phyloP scores from a whole-genome alignment of 208 protist genomes.

The Leishmania braziliensis region DNA sequence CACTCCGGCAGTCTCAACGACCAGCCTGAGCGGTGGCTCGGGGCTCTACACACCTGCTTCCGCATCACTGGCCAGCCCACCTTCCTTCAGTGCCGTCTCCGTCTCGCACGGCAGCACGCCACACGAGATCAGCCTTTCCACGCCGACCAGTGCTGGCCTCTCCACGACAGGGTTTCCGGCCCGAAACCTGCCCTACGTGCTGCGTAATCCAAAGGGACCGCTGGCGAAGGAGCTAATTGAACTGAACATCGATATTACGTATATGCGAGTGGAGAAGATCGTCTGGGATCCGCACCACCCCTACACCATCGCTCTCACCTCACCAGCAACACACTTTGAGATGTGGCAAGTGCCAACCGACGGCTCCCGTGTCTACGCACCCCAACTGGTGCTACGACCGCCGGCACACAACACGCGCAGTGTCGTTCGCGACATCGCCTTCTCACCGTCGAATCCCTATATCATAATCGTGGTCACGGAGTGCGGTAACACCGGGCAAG shows the following conservation, averaged over 20 bases:
- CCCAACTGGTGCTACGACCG: slow-evolving; percentile 70
- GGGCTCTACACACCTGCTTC: slow-evolving; percentile 27
- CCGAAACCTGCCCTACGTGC: slow-evolving; percentile 18
- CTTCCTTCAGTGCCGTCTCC: slow-evolving; percentile 7
- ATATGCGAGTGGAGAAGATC: slow-evolving; percentile 71
- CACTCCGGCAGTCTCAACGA: slow-evolving; percentile 26
- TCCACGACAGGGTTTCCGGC: neutral
- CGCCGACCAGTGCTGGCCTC: slow-evolving; percentile 10
- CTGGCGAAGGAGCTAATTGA: slow-evolving; percentile 66
- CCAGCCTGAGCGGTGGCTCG: slow-evolving; percentile 27
- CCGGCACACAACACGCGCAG: slow-evolving; percentile 58
- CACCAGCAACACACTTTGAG: slow-evolving; percentile 76
- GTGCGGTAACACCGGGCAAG: slow-evolving; percentile 50
- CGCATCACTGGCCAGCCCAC: slow-evolving; percentile 14
- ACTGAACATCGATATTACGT: slow-evolving; percentile 70
- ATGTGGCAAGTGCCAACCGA: slow-evolving; percentile 72
- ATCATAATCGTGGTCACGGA: slow-evolving; percentile 77
- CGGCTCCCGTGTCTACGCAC: slow-evolving; percentile 48
- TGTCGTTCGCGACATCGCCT: slow-evolving; percentile 67
- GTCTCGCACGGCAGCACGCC: slow-evolving; percentile 26
- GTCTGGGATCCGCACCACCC: slow-evolving; percentile 85
- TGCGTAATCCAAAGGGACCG: slow-evolving; percentile 25
- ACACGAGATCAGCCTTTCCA: slow-evolving; percentile 14
- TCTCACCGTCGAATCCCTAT: slow-evolving; percentile 77
- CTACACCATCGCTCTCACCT: slow-evolving; percentile 86